Conservation (phyloP, 805 yeast genomes). For the Kluyveromyces wickerhamii region DNA sequence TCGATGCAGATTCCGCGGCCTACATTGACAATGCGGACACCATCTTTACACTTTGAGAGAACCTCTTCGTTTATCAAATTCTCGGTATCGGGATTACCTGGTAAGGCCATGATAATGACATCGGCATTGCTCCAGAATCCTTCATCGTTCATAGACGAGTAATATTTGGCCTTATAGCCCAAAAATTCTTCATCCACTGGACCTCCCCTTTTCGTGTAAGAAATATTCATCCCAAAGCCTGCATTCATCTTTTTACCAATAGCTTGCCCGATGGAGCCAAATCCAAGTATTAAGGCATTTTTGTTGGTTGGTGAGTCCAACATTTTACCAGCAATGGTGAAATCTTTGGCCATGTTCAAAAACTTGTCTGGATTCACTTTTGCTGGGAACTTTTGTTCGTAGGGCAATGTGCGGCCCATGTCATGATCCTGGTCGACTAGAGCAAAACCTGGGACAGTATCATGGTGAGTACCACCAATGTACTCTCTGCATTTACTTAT, state of each 20-base stretch:
- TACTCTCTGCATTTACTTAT: conserved; percentile 40
- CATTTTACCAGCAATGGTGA: conserved; percentile 38
- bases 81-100: conserved; percentile 51
- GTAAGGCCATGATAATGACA: conserved; percentile 57
- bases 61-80: conserved; percentile 45
- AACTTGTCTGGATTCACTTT: conserved; percentile 24
- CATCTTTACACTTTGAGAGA: conserved; percentile 40
- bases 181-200: conserved; percentile 32
- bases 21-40: conserved; percentile 60
- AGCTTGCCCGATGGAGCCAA: conserved; percentile 65
- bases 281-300: conserved; percentile 58
- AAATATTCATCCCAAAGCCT: conserved; percentile 54
- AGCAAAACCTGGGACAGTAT: conserved; percentile 4
- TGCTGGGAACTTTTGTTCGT: conserved; percentile 8
- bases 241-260: conserved; percentile 48
- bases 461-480: conserved; percentile 23
- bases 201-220: conserved; percentile 49
- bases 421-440: conserved; percentile 24
- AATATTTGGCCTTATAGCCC: conserved; percentile 40
- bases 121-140: conserved; percentile 38
- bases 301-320: conserved; percentile 49
- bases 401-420: not conserved
- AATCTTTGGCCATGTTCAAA: conserved; percentile 34
- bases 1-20: conserved; percentile 69
- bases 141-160: conserved; percentile 35